Conservation (phyloP, 441 rosid species). For the Mallotus japonicus region DNA sequence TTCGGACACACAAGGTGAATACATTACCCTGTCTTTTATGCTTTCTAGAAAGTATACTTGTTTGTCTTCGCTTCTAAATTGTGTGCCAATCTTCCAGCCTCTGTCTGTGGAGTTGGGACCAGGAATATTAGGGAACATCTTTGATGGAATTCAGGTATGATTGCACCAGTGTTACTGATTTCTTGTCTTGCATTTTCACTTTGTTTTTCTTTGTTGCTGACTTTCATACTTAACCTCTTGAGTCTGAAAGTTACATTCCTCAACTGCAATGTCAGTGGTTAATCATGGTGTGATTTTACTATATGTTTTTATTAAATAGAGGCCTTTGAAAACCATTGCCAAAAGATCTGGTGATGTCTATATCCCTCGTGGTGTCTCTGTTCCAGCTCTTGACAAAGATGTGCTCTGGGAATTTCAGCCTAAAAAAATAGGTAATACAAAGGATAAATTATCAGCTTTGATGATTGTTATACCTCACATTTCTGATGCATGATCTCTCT, state of each 20-base stretch:
- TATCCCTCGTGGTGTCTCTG: conserved; percentile 98
- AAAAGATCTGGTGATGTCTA: conserved; percentile 93
- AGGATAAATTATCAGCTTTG: not conserved
- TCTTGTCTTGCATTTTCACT: not conserved
- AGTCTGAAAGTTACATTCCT: not conserved
- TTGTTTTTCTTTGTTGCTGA: not conserved
- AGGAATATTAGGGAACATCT: conserved; percentile 96
- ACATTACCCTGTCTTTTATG: not conserved
- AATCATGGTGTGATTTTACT: conserved; percentile 6
- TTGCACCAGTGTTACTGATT: conserved; percentile 9
- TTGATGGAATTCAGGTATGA: conserved; percentile 97
- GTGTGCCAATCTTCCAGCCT: conserved; percentile 58
- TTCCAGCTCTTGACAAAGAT: conserved; percentile 97
- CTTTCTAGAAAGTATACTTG: not conserved
- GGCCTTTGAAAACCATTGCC: conserved; percentile 98
- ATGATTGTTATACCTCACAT: conserved; percentile 11
- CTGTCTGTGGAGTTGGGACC: conserved; percentile 98
- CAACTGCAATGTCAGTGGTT: not conserved
- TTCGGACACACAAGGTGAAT: conserved; percentile 82
- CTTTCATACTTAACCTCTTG: conserved; percentile 8
- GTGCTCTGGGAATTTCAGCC: conserved; percentile 96
- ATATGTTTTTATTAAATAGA: conserved; percentile 40
- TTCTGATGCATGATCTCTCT: not conserved
- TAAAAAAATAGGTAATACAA: conserved; percentile 62
- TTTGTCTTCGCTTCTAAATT: conserved; percentile 20